Evolutionary conservation across 257 asterid species (phyloP), one percentile per base, ranked within the genome.

Genomic region (Ilex asprella): DNA sequence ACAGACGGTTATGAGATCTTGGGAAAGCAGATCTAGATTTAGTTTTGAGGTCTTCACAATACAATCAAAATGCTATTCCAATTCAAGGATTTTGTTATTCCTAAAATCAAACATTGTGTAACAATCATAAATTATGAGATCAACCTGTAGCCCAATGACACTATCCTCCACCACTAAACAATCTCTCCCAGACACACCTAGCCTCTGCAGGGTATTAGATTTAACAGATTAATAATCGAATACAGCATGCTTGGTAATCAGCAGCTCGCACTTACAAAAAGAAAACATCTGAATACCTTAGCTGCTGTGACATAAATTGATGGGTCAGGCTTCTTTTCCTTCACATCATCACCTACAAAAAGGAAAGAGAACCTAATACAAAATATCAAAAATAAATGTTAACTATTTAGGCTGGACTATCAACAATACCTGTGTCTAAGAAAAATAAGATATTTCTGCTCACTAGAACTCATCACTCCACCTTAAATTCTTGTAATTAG

Each of bases 111-210:
- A 8, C 56, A 46, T 39, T 27, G 53, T 31, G 32, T 31, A 29
- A 32, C 49, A 58, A 10, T 47, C 3, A 44, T 21, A 31, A 12
- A 39, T 60, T 16, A 43, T 4, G 56, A 56, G 50, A 71, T 13
- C 39, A 81, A 92, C 98, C 97, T 86, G 95, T 53, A 93, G 84
- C 30, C 99, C 97, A 58, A 93, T 93, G 76, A 93, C 91, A 67
- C 99, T 89, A 63, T 93, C 97, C 77, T 93, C 99, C 58, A 93
- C 90, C 32, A 93, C 99, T 77, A 89, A 62, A 79, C 97, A 89
- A 65, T 87, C 84, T 70, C 55, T 77, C 67, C 64, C 83, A 16
- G 84, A 82, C 55, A 93, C 76, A 15, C 91, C 94, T 59, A 93
- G 80, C 65, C 55, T 82, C 97, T 93, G 84, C 29, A 62, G n/a